These are phyloP conservation scores for Thermothelomyces thermophilus DNA, from an alignment of 2,329 filamentous ascomycete genomes.

Conservation along the genomic window DNA sequence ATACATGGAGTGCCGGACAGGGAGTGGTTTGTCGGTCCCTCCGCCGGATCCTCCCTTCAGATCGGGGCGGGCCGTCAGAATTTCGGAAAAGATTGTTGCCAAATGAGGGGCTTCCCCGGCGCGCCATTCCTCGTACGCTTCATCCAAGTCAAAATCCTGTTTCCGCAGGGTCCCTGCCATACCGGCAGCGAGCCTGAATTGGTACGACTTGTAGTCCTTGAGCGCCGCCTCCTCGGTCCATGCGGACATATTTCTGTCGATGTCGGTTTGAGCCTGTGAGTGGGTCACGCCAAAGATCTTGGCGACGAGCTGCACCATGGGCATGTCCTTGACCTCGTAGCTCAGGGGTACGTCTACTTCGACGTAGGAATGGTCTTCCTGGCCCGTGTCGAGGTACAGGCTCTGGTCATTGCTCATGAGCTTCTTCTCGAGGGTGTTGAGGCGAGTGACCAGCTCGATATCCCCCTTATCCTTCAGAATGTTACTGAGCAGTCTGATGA, in stretches of 20 bases:
- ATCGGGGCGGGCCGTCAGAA: slow-evolving; percentile 79
- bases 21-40: slow-evolving; percentile 51
- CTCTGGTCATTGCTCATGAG: slow-evolving; percentile 91
- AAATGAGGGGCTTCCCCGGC: slow-evolving; percentile 81
- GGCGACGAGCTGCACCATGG: slow-evolving; percentile 78
- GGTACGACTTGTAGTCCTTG: slow-evolving; percentile 87
- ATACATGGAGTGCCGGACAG: slow-evolving; percentile 45
- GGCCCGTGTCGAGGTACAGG: slow-evolving; percentile 57
- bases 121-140: slow-evolving; percentile 85
- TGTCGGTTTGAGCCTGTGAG: slow-evolving; percentile 76
- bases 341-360: slow-evolving; percentile 79
- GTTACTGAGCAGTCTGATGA: slow-evolving; percentile 76
- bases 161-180: slow-evolving; percentile 69
- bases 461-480: slow-evolving; percentile 75
- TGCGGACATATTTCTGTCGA: slow-evolving; percentile 68
- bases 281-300: slow-evolving; percentile 77
- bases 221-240: slow-evolving; percentile 94
- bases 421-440: slow-evolving; percentile 84
- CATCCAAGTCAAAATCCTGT: slow-evolving; percentile 85
- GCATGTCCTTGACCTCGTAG: slow-evolving; percentile 96
- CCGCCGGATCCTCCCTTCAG: slow-evolving; percentile 69
- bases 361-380: slow-evolving; percentile 59
- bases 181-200: slow-evolving; percentile 76
- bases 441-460: slow-evolving; percentile 71
- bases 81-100: slow-evolving; percentile 87